A percentile compares a stretch with the other conserved stretches of the same genome.
Evolutionary conservation across 805 yeast species (phyloP).

Genomic region (Isabelozyma pseudorhagii): DNA sequence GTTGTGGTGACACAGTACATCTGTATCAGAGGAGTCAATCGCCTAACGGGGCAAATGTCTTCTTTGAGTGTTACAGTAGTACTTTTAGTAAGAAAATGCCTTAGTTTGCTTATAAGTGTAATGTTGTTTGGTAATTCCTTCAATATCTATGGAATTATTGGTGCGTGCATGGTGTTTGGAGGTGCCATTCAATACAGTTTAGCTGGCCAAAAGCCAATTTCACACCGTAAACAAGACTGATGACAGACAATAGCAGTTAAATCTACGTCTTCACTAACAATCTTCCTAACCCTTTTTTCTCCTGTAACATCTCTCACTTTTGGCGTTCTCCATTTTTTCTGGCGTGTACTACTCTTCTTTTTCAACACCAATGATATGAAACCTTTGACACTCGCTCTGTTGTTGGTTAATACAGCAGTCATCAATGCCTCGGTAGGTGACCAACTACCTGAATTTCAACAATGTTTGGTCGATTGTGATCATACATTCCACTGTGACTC

Average conservation of each 20-base stretch:
- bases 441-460: constrained; percentile 24
- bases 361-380: not conserved
- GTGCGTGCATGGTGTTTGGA: constrained; percentile 48
- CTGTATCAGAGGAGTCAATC: constrained; percentile 69
- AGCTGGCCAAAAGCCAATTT: not conserved
- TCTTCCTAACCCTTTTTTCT: no score
- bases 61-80: constrained; percentile 64
- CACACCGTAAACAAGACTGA: no score
- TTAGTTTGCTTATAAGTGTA: constrained; percentile 57
- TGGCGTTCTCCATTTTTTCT: not conserved
- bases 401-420: not conserved
- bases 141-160: constrained; percentile 36
- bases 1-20: constrained; percentile 26
- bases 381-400: not conserved
- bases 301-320: no score
- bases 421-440: constrained; percentile 30
- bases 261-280: no score
- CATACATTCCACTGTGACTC: constrained; percentile 13
- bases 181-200: constrained; percentile 42
- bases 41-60: constrained; percentile 52
- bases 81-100: constrained; percentile 57
- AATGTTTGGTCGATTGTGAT: constrained; percentile 22
- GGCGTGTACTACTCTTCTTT: no score
- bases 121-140: constrained; percentile 48
- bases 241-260: no score